Conservation (phyloP, 148 eudicot genomes). For the Cornus florida region DNA sequence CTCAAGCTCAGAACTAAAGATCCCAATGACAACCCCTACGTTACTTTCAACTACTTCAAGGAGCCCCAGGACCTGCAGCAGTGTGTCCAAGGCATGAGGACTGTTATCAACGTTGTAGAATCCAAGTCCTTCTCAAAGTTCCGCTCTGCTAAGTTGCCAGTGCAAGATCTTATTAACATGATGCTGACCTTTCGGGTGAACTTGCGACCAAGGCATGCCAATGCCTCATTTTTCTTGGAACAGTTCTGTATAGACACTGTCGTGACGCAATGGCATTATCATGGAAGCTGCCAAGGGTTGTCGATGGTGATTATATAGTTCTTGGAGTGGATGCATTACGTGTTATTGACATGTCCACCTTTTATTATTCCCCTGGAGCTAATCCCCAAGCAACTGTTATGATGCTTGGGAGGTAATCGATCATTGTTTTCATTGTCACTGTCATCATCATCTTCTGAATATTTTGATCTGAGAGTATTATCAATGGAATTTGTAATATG, state of each 20-base stretch:
- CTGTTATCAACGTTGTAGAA: conserved; percentile 43
- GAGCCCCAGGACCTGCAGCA: conserved; percentile 52
- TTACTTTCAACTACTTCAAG: conserved; percentile 68
- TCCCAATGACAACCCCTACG: conserved; percentile 56
- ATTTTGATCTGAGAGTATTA: background rate
- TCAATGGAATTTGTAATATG: background rate
- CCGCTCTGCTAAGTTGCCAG: conserved; percentile 40
- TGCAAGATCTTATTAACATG: conserved; percentile 34
- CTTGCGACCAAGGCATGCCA: conserved; percentile 30
- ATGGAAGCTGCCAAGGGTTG: conserved; percentile 75
- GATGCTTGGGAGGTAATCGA: conserved; percentile 39
- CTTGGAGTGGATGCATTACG: conserved; percentile 48
- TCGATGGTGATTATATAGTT: conserved; percentile 60
- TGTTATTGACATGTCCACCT: conserved; percentile 70
- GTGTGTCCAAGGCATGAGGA: conserved; percentile 61
- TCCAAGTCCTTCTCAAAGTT: conserved; percentile 44
- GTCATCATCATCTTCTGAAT: background rate
- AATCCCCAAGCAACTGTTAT: conserved; percentile 80
- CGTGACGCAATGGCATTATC: conserved; percentile 78
- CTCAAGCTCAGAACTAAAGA: conserved; percentile 37
- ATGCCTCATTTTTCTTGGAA: conserved; percentile 33
- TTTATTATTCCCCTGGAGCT: conserved; percentile 63
- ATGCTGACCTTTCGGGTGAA: conserved; percentile 46
- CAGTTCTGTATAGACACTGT: conserved; percentile 71
- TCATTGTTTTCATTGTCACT: background rate